These are phyloP conservation scores for Macrolepiota dolichaula DNA, from an alignment of 768 basidiomycete genomes.

Conservation along the genomic window DNA sequence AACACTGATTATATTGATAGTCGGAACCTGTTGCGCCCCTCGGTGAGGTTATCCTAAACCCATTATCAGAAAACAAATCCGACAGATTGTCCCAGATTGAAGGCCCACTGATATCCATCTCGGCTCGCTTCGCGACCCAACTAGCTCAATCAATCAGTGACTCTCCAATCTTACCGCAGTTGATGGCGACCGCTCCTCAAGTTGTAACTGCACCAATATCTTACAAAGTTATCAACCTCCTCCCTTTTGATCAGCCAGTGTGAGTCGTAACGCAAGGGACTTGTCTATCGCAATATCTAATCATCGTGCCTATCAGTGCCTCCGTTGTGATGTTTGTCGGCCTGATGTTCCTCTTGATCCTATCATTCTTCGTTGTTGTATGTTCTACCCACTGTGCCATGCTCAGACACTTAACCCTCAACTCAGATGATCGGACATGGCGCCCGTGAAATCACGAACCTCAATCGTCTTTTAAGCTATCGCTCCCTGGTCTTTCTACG, in stretches of 20 bases:
- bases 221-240: slow-evolving; percentile 45
- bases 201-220: slow-evolving; percentile 45
- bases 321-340: slow-evolving; percentile 52
- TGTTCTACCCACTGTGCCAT: slow-evolving; percentile 12
- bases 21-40: slow-evolving; percentile 29
- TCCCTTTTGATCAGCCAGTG: slow-evolving; percentile 59
- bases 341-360: slow-evolving; percentile 47
- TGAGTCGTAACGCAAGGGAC: slow-evolving; percentile 24
- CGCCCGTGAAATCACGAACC: slow-evolving; percentile 28
- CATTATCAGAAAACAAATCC: background rate
- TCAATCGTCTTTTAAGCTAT: slow-evolving; percentile 23
- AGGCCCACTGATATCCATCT: slow-evolving; percentile 31
- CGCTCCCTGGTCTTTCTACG: slow-evolving; percentile 29
- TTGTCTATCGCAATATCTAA: background rate
- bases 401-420: background rate
- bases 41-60: slow-evolving; percentile 17
- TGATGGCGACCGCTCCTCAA: slow-evolving; percentile 46
- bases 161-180: slow-evolving; percentile 22
- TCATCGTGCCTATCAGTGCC: slow-evolving; percentile 31
- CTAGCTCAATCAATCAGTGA: slow-evolving; percentile 25
- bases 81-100: slow-evolving; percentile 23
- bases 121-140: slow-evolving; percentile 29
- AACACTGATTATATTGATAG: slow-evolving; percentile 14
- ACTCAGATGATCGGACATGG: slow-evolving; percentile 26
- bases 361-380: slow-evolving; percentile 43